Evolutionary conservation across 148 eudicot species (phyloP).

Genomic region (Rhododendron molle): DNA sequence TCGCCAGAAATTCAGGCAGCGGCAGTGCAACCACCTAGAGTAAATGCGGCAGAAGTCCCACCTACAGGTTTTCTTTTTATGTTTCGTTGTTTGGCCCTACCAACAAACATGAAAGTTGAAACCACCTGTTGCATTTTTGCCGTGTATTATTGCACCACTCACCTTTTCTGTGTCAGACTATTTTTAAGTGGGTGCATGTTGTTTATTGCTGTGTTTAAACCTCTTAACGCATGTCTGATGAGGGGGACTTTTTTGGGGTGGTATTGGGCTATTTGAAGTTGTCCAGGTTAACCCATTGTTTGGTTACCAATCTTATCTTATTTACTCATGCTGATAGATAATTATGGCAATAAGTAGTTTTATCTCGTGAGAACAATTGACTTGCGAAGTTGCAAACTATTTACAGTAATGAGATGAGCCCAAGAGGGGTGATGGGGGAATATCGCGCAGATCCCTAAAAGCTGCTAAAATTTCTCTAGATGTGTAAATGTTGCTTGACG

Average conservation of each 20-base stretch:
- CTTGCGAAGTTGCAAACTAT: background rate
- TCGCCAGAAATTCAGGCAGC: constrained; percentile 27
- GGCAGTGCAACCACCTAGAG: constrained; percentile 24
- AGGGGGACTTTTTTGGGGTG: background rate
- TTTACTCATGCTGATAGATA: background rate
- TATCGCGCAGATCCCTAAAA: background rate
- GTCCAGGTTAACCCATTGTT: background rate
- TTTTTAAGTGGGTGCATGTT: background rate
- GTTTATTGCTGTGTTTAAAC: background rate
- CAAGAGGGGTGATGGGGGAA: background rate
- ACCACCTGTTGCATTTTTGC: background rate
- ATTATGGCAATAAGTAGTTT: background rate
- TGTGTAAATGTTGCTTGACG: background rate
- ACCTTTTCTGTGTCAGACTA: background rate
- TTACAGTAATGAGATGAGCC: background rate
- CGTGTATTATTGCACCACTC: background rate
- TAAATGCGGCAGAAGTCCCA: constrained; percentile 21
- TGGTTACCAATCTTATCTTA: background rate
- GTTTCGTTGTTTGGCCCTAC: background rate
- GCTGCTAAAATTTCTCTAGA: background rate
- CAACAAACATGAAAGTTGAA: background rate
- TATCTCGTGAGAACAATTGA: background rate
- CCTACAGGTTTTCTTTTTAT: constrained; percentile 42
- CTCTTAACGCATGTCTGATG: background rate
- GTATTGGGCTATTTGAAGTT: background rate